phyloP scores from a whole-genome alignment of 2,329 filamentous ascomycete genomes.

The Epichloe festucae region DNA sequence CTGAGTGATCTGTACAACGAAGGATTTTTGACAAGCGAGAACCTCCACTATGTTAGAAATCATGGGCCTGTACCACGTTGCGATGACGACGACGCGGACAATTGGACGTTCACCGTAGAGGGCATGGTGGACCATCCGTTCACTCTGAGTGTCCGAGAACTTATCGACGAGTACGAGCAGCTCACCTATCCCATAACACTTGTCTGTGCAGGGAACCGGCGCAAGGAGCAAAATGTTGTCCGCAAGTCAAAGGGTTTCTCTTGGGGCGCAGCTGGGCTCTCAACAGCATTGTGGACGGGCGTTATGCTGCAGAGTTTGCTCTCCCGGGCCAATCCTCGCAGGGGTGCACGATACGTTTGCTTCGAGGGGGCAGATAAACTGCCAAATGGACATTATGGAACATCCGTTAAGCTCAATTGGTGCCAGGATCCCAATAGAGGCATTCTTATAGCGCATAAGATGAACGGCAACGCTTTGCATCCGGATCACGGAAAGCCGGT shows the following conservation, averaged over 20 bases:
- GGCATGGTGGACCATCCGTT: slow-evolving; percentile 71
- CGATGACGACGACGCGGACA: slow-evolving; percentile 54
- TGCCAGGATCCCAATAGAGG: slow-evolving; percentile 71
- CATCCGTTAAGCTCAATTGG: slow-evolving; percentile 79
- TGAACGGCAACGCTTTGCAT: slow-evolving; percentile 72
- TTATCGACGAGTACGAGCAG: slow-evolving; percentile 64
- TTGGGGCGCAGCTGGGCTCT: slow-evolving; percentile 79
- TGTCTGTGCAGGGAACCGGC: slow-evolving; percentile 81
- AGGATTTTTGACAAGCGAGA: slow-evolving; percentile 76
- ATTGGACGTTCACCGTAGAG: slow-evolving; percentile 76
- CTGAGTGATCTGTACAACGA: slow-evolving; percentile 62
- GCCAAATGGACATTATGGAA: slow-evolving; percentile 82
- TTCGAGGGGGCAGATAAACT: slow-evolving; percentile 84
- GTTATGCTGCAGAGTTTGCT: slow-evolving; percentile 63
- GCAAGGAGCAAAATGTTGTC: slow-evolving; percentile 87
- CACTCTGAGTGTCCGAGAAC: slow-evolving; percentile 55
- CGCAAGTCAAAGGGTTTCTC: slow-evolving; percentile 89
- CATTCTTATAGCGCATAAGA: slow-evolving; percentile 77
- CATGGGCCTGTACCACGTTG: slow-evolving; percentile 74
- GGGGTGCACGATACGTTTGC: slow-evolving; percentile 68
- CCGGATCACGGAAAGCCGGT: slow-evolving; percentile 82
- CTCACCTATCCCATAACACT: slow-evolving; percentile 78
- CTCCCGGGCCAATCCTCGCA: slow-evolving; percentile 50
- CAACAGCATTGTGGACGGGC: slow-evolving; percentile 80
- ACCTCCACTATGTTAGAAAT: slow-evolving; percentile 85